Base-by-base conservation (phyloP, 768 basidiomycete genomes). In the Russula ochroleuca region DNA sequence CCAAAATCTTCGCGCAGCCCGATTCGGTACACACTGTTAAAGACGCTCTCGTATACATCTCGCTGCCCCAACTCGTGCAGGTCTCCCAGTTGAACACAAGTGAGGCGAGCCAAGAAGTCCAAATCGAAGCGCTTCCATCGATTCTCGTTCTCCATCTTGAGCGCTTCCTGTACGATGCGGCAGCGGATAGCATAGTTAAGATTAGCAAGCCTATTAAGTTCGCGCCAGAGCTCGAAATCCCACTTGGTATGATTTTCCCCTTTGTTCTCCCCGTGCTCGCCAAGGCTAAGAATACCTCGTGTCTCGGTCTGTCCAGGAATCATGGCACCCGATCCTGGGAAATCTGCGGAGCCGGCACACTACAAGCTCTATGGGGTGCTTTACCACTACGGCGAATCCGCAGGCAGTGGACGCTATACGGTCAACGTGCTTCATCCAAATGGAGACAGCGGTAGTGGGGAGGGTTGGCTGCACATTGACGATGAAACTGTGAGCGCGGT, bases 61-160 rank as follows among this genome's bases (percentile, higher is more conserved):
- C 28, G 28, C 28, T 28, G 28, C 28, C 28, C 28, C 28, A 28
- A 28, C 28, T 5, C 2, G 28, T 28, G 28, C 28, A 28, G 28
- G 28, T 28, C 28, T 2, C 2, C 28, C 28, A 28, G 28, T 28
- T 28, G 28, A 28, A 5, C 28, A 2, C 28, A 28, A 28, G 28
- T 28, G 28, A 28, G 5, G 28, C 5, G 5, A 28, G 28, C n/a
- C 28, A 28, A 5, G 28, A 28, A 28, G 28, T 28, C 2, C 28
- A 28, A 28, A 28, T 97, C 61, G 94, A 97, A 33, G 78, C 83
- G 0, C 80, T 94, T 10, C 95, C 95, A 3, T 86, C 0, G n/a
- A 83, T 96, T 13, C 78, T 97, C 54, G 84, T 96, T 28, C 78
- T 97, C n/a, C 94, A 97, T 71, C 79, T 97, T 71, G 97, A 97